Evolutionary conservation across 1,284 basidiomycete genomes (phyloP).

Genomic region (Microbotryomycetes sp.): DNA sequence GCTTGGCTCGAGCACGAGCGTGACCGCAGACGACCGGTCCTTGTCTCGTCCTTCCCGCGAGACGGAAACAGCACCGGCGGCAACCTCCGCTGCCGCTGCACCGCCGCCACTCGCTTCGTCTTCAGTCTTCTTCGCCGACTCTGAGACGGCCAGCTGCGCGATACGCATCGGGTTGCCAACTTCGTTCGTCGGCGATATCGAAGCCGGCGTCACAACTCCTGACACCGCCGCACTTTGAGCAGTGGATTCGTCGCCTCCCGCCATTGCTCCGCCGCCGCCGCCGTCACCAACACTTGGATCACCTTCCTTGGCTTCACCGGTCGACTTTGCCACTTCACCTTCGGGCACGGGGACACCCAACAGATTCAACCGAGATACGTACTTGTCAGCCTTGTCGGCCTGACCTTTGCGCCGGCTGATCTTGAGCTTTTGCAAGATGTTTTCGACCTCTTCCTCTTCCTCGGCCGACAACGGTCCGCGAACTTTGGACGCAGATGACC

Average conservation of each 20-base stretch:
- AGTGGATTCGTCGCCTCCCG: not conserved
- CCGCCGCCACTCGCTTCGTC: not conserved
- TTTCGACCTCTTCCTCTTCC: conserved; percentile 49
- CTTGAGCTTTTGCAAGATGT: conserved; percentile 48
- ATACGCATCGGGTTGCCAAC: not conserved
- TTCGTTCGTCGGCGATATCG: not conserved
- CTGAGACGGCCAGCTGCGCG: not conserved
- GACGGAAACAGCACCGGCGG: not conserved
- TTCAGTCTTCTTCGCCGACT: not conserved
- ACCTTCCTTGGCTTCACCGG: not conserved
- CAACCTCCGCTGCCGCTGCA: not conserved
- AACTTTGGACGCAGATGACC: conserved; percentile 40
- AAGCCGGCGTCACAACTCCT: not conserved
- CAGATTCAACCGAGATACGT: conserved; percentile 44
- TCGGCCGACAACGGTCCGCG: conserved; percentile 42
- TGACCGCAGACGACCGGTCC: not conserved
- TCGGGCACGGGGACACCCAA: conserved; percentile 41
- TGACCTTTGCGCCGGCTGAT: conserved; percentile 48
- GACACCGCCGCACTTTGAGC: not conserved
- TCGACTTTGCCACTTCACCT: not conserved
- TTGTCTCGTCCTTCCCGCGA: not conserved
- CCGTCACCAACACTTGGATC: not conserved
- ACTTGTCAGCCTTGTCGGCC: conserved; percentile 47
- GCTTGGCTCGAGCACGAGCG: conserved; percentile 7
- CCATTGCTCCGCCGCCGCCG: not conserved